phyloP scores from a whole-genome alignment of 108 stramenopile species.

The Cyclotella cryptica region DNA sequence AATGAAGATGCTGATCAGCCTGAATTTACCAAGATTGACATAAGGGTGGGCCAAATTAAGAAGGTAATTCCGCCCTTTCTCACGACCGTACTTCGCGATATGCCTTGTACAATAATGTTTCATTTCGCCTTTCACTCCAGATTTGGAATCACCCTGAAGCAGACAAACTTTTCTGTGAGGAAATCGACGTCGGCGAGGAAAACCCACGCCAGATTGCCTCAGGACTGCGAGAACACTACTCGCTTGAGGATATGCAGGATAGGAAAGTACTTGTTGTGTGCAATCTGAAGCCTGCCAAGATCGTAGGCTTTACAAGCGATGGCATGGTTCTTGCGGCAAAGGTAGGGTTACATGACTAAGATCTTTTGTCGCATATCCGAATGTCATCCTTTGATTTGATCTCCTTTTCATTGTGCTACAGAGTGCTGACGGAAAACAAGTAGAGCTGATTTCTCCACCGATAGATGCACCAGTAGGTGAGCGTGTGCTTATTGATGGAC shows the following conservation, averaged over 20 bases:
- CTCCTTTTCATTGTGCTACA: slow-evolving; percentile 3
- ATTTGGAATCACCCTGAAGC: slow-evolving; percentile 95
- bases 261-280: slow-evolving; percentile 91
- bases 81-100: not conserved
- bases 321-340: slow-evolving; percentile 94
- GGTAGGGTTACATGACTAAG: slow-evolving; percentile 17
- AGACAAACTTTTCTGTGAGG: slow-evolving; percentile 93
- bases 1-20: slow-evolving; percentile 60
- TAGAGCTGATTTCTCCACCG: slow-evolving; percentile 85
- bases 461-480: slow-evolving; percentile 85
- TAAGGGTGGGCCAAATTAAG: slow-evolving; percentile 84
- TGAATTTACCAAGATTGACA: slow-evolving; percentile 92
- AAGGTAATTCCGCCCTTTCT: slow-evolving; percentile 38
- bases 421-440: slow-evolving; percentile 73
- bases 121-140: slow-evolving; percentile 1
- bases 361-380: not conserved
- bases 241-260: slow-evolving; percentile 88
- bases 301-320: slow-evolving; percentile 85
- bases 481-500: slow-evolving; percentile 83
- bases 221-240: slow-evolving; percentile 87
- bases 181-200: slow-evolving; percentile 91
- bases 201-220: slow-evolving; percentile 88
- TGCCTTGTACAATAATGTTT: not conserved
- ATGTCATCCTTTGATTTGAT: not conserved
- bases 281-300: slow-evolving; percentile 92